Evolutionary conservation across 1,139 yeast species (phyloP).

Genomic region (Suhomyces bribrorum): DNA sequence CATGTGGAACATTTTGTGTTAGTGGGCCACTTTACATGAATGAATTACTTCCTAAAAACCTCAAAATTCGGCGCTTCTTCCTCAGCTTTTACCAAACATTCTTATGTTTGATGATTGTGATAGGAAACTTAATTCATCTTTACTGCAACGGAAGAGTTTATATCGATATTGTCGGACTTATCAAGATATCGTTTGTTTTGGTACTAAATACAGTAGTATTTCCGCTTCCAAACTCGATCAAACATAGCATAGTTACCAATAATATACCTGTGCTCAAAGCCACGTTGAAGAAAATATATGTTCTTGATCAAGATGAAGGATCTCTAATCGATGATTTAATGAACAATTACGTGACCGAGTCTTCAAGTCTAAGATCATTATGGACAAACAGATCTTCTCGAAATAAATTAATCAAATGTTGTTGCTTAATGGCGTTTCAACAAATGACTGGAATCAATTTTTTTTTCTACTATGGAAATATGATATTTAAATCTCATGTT

Average conservation of each 20-base stretch:
- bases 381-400: neutral
- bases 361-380: neutral
- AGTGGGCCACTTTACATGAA: conserved; percentile 30
- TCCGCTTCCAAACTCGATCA: conserved; percentile 16
- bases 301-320: neutral
- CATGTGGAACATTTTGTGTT: conserved; percentile 30
- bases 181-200: conserved; percentile 13
- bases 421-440: conserved; percentile 30
- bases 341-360: neutral
- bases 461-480: conserved; percentile 34
- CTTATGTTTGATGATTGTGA: conserved; percentile 25
- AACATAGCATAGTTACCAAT: conserved; percentile 4
- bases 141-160: neutral
- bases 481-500: conserved; percentile 19
- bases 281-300: neutral
- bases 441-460: conserved; percentile 39
- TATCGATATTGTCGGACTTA: conserved; percentile 9
- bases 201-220: conserved; percentile 10
- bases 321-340: neutral
- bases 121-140: conserved; percentile 21
- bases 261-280: neutral
- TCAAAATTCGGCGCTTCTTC: conserved; percentile 19
- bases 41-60: conserved; percentile 20
- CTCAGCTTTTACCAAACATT: conserved; percentile 27
- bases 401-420: conserved; percentile 14